Evolutionary conservation across 768 basidiomycete species (phyloP), one percentile per base, ranked within the genome.

Genomic region (Trametes meyenii): DNA sequence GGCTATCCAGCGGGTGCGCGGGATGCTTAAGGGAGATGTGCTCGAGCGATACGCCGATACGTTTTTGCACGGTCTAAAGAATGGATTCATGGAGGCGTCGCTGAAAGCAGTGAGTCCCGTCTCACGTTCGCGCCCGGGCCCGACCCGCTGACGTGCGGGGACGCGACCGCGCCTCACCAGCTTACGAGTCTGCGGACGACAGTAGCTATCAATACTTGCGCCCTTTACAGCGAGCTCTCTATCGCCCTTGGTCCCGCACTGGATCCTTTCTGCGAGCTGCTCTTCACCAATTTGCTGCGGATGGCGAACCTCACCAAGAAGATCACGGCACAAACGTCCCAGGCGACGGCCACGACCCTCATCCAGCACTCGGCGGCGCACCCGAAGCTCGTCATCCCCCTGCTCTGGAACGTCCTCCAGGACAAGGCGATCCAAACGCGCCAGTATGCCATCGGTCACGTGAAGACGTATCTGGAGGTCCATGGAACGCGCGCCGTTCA

Each of bases 281-380:
- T 97, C 3, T 79, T 94, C 60, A 82, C 83, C n/a, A 83, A 89
- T 68, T 82, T 96, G 13, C 79, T 96, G 43, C 87, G 86, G 63
- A 90, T 98, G 91, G 86, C 91, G 29, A 87, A 86, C 8, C 87
- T 92, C 56, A 98, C 96, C 35, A 99, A 99, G 76, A 96, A 96
- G 73, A 87, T 98, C 50, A 84, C 86, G 23, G 93, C 90, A 4
- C 88, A 93, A 58, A 89, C 89, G 61, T 92, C 96, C 0, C 97
- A 98, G 72, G 78, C 81, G 2, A 79, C 85, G 1, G 82, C 92
- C 10, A 79, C 81, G 1, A 74, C 79, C n/a, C 78, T 98, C 60
- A 84, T 98, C 19, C 79, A 78, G 1, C 75, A 89, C 66, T 83
- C 87, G 2, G 87, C 92, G 3, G 79, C 85, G 49, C 89, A 87